A percentile compares a stretch with the other conserved stretches of the same genome.
Evolutionary conservation across 371 early-diverging fungal genomes (phyloP).

Genomic region (Amoeboradix gromovi): DNA sequence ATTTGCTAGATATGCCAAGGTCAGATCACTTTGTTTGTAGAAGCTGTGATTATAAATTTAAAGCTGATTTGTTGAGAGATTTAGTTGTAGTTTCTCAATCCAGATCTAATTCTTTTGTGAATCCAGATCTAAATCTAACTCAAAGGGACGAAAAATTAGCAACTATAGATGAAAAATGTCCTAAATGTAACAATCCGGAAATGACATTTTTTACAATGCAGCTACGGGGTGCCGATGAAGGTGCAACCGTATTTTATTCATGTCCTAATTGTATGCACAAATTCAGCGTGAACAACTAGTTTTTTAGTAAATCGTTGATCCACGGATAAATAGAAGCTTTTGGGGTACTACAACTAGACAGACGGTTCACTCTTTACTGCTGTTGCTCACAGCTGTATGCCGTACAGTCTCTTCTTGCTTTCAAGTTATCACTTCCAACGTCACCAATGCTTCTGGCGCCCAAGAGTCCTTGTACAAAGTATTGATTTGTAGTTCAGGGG

Average conservation of each 20-base stretch:
- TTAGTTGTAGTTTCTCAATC: background rate
- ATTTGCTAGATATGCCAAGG: background rate
- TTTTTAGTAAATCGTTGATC: too few species aligned
- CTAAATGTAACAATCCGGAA: slow-evolving; percentile 61
- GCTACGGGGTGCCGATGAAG: slow-evolving; percentile 96
- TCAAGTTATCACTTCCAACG: too few species aligned
- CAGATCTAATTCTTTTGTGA: background rate
- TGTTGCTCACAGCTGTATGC: too few species aligned
- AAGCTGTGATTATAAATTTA: background rate
- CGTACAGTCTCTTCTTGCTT: too few species aligned
- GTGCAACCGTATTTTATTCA: slow-evolving; percentile 94
- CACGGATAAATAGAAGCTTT: too few species aligned
- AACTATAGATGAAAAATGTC: slow-evolving; percentile 76
- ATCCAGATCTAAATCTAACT: background rate
- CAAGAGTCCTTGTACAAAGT: too few species aligned
- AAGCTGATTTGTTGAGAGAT: background rate
- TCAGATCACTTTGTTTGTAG: background rate
- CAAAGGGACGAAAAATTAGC: background rate
- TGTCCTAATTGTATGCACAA: slow-evolving; percentile 86
- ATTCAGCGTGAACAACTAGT: slow-evolving; percentile 2
- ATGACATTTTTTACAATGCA: slow-evolving; percentile 97
- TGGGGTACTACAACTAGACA: too few species aligned
- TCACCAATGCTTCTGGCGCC: too few species aligned
- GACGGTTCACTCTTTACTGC: too few species aligned
- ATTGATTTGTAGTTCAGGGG: too few species aligned